A percentile compares a stretch with the other conserved stretches of the same genome.
Evolutionary conservation across 805 yeast species (phyloP).

Genomic region (Ogataea ganodermae): DNA sequence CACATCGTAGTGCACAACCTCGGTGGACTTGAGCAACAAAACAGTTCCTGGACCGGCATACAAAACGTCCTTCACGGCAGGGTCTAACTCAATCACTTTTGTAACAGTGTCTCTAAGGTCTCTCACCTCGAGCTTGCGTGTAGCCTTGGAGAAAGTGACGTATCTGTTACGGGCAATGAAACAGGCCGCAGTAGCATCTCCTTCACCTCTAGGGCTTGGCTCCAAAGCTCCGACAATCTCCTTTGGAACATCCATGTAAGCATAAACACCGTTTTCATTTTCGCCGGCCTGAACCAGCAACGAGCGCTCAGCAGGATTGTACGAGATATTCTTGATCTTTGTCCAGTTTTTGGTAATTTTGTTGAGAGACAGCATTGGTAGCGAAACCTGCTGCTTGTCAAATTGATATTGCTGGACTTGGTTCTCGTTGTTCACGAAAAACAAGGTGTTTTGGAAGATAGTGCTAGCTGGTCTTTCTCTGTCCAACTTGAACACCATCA

Average conservation of each 20-base stretch:
- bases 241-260: conserved; percentile 76
- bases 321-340: conserved; percentile 79
- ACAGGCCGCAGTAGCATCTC: conserved; percentile 81
- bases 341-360: conserved; percentile 85
- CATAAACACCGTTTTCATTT: conserved; percentile 65
- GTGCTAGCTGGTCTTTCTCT: conserved; percentile 96
- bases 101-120: conserved; percentile 83
- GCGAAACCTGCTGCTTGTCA: conserved; percentile 58
- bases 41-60: conserved; percentile 83
- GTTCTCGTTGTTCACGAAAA: conserved; percentile 78
- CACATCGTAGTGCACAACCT: conserved; percentile 84
- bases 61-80: conserved; percentile 67
- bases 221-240: conserved; percentile 93
- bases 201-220: conserved; percentile 77
- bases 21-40: conserved; percentile 66
- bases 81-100: conserved; percentile 71
- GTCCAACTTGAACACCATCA: conserved; percentile 95
- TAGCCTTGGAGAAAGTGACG: conserved; percentile 68
- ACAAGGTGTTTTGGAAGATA: conserved; percentile 68
- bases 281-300: conserved; percentile 80
- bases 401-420: conserved; percentile 82
- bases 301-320: conserved; percentile 90
- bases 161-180: conserved; percentile 95
- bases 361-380: conserved; percentile 82
- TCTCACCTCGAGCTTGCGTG: conserved; percentile 74